Conservation (phyloP, 768 basidiomycete species). For the Nidularia sp. region DNA sequence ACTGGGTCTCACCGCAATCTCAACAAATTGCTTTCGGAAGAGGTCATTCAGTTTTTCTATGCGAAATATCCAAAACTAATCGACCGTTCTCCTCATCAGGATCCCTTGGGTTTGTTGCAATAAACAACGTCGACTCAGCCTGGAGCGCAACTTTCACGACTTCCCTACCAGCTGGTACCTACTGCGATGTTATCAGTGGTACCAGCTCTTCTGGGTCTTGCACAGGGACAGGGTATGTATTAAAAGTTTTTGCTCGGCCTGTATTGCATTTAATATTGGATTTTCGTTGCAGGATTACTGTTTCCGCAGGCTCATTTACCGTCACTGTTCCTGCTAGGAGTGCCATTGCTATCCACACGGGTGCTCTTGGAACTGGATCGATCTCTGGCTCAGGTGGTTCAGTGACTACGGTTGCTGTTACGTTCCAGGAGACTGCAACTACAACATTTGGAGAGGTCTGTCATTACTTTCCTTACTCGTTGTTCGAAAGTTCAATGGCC, state of each 20-base stretch:
- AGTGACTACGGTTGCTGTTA: slow-evolving; percentile 30
- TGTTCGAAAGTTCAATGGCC: not conserved
- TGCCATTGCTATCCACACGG: slow-evolving; percentile 55
- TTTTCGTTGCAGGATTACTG: slow-evolving; percentile 34
- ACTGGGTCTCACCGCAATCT: slow-evolving; percentile 55
- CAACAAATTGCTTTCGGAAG: slow-evolving; percentile 67
- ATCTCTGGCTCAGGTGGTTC: slow-evolving; percentile 15
- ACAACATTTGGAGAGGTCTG: slow-evolving; percentile 54
- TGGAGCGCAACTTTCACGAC: slow-evolving; percentile 60
- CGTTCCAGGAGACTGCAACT: slow-evolving; percentile 50
- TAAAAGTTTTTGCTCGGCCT: not conserved
- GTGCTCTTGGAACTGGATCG: slow-evolving; percentile 27
- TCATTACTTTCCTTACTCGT: no score
- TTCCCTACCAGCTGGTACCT: slow-evolving; percentile 50
- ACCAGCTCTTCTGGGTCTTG: slow-evolving; percentile 34
- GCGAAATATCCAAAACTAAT: not conserved
- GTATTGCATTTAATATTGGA: not conserved
- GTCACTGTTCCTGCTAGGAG: slow-evolving; percentile 46
- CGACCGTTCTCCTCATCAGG: slow-evolving; percentile 23
- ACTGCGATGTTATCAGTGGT: slow-evolving; percentile 65
- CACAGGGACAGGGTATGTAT: slow-evolving; percentile 44
- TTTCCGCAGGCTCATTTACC: slow-evolving; percentile 45
- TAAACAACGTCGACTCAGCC: slow-evolving; percentile 55
- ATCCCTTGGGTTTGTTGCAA: slow-evolving; percentile 55
- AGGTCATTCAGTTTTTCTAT: slow-evolving; percentile 27